These are phyloP conservation scores for Tephrocybe rancida DNA, from an alignment of 768 basidiomycete genomes.

Conservation along the genomic window DNA sequence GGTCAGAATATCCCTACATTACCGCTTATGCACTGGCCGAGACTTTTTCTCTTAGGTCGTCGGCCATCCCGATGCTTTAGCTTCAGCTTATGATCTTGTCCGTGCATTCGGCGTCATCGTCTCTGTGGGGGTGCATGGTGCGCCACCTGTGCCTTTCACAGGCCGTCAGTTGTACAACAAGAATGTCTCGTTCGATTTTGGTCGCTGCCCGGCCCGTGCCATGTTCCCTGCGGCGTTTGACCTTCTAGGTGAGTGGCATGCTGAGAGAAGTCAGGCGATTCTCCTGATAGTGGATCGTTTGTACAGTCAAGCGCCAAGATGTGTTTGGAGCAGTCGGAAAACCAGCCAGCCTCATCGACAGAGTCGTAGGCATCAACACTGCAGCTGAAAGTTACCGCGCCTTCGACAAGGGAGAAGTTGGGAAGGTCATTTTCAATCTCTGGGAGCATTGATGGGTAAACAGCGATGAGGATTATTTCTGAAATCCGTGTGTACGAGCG, in stretches of 20 bases:
- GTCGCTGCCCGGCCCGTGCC: constrained; percentile 78
- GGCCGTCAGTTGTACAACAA: constrained; percentile 68
- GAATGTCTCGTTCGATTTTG: constrained; percentile 81
- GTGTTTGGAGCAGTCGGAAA: constrained; percentile 74
- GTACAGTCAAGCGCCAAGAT: constrained; percentile 63
- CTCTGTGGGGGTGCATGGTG: constrained; percentile 75
- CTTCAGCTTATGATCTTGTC: constrained; percentile 69
- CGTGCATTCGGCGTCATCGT: constrained; percentile 75
- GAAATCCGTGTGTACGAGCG: not conserved
- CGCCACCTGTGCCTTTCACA: constrained; percentile 54
- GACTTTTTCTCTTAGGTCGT: constrained; percentile 53
- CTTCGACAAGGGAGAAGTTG: constrained; percentile 73
- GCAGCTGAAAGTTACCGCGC: constrained; percentile 61
- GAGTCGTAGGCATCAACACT: constrained; percentile 59
- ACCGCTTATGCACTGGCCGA: not conserved
- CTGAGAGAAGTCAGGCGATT: not conserved
- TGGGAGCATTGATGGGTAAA: constrained; percentile 43
- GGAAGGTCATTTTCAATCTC: constrained; percentile 79
- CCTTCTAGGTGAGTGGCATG: constrained; percentile 47
- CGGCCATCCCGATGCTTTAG: constrained; percentile 64
- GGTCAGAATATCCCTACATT: constrained; percentile 36
- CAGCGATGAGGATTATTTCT: not conserved
- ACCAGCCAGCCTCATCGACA: constrained; percentile 65
- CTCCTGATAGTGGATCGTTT: not conserved
- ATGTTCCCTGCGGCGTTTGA: constrained; percentile 76